A percentile compares a stretch with the other conserved stretches of the same genome.
Evolutionary conservation across 2,329 filamentous ascomycete species (phyloP).

Genomic region (Cercospora sojina): DNA sequence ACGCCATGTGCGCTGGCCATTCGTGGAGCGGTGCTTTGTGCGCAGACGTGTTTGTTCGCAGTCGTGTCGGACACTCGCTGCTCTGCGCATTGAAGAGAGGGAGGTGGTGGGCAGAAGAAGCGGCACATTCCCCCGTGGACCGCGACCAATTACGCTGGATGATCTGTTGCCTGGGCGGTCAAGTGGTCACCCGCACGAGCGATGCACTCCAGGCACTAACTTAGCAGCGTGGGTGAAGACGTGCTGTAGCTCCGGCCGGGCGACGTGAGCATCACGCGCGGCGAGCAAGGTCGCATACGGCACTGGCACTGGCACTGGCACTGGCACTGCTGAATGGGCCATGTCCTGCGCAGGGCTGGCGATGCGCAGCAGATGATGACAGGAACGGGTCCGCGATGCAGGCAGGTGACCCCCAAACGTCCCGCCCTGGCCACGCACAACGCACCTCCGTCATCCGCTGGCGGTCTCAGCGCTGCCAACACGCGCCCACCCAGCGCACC

Average conservation of each 20-base stretch:
- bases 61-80: not conserved
- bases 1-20: constrained; percentile 17
- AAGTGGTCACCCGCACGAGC: constrained; percentile 7
- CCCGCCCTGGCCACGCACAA: not conserved
- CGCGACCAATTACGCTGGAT: not conserved
- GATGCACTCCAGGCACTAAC: not conserved
- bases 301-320: no score
- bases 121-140: not conserved
- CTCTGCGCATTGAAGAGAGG: not conserved
- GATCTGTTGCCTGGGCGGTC: constrained; percentile 5
- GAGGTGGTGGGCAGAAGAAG: not conserved
- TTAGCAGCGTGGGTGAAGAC: not conserved
- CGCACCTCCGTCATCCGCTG: not conserved
- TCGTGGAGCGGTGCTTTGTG: not conserved
- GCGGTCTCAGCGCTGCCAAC: not conserved
- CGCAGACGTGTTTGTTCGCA: no score
- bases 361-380: constrained; percentile 3
- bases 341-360: not conserved
- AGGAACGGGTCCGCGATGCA: constrained; percentile 3
- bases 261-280: not conserved
- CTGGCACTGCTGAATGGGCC: no score
- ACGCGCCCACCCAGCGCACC: not conserved
- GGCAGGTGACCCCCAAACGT: not conserved
- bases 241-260: constrained; percentile 2
- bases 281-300: not conserved